These are phyloP conservation scores for Euclidium syriacum DNA, from an alignment of 345 rosid genomes.

Conservation along the genomic window DNA sequence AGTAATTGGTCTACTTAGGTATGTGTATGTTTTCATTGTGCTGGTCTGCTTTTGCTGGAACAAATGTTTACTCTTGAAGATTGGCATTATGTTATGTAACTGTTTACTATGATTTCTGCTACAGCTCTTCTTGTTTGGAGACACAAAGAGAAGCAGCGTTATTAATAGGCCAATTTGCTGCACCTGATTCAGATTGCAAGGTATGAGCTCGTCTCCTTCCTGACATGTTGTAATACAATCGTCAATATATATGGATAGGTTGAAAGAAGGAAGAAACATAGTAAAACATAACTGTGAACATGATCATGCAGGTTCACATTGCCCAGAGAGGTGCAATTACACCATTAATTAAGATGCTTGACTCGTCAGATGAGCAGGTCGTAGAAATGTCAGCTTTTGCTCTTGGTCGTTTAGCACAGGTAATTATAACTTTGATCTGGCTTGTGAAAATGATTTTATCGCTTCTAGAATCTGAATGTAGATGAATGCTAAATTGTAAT, in stretches of 20 bases:
- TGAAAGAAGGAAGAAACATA: background rate
- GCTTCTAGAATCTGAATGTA: background rate
- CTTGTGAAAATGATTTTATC: background rate
- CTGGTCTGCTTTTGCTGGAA: background rate
- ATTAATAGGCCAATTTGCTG: slow-evolving; percentile 76
- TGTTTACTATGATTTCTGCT: slow-evolving; percentile 9
- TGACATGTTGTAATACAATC: background rate
- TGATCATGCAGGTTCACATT: slow-evolving; percentile 60
- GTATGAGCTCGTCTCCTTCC: slow-evolving; percentile 28
- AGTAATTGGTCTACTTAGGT: slow-evolving; percentile 72
- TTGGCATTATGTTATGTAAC: slow-evolving; percentile 2
- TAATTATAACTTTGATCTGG: slow-evolving; percentile 12
- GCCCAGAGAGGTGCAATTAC: slow-evolving; percentile 70
- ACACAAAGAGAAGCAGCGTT: slow-evolving; percentile 79
- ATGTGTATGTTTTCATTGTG: slow-evolving; percentile 8
- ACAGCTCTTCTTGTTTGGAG: slow-evolving; percentile 64
- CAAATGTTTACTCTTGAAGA: background rate
- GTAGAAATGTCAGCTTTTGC: slow-evolving; percentile 82
- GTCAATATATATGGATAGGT: background rate
- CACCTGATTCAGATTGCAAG: slow-evolving; percentile 78
- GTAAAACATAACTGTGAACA: background rate
- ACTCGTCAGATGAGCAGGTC: slow-evolving; percentile 53
- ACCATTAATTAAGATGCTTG: slow-evolving; percentile 71
- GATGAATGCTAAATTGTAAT: background rate
- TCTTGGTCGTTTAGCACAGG: slow-evolving; percentile 85